These are phyloP conservation scores for Didymella sp. DNA, from an alignment of 2,329 filamentous ascomycete genomes.

Conservation along the genomic window DNA sequence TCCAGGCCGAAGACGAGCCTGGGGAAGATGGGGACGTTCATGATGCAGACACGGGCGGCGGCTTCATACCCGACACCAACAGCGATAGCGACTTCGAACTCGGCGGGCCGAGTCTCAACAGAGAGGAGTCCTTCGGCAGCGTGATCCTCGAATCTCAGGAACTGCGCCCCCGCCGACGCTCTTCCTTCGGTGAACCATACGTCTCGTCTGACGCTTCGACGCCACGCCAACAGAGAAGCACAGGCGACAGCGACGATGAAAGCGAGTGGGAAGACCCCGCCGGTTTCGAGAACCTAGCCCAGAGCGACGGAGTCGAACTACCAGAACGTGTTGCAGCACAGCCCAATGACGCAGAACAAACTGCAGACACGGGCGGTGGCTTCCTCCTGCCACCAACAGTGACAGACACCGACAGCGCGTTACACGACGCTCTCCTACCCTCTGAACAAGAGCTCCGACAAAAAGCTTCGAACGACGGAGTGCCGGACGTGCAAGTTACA, in stretches of 20 bases:
- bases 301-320: neutral
- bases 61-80: slow-evolving; percentile 22
- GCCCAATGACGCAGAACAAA: neutral
- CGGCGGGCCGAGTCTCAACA: slow-evolving; percentile 27
- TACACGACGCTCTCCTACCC: neutral
- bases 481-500: neutral
- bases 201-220: neutral
- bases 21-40: neutral
- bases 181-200: slow-evolving; percentile 30
- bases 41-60: neutral
- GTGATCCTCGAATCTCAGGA: slow-evolving; percentile 38
- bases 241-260: neutral
- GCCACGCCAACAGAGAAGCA: neutral
- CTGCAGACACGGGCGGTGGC: neutral
- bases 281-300: neutral
- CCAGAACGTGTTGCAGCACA: neutral
- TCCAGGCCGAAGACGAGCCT: neutral
- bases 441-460: neutral
- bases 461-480: neutral
- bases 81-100: slow-evolving; percentile 18
- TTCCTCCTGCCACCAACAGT: slow-evolving; percentile 3
- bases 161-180: slow-evolving; percentile 32
- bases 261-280: slow-evolving; percentile 22
- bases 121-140: slow-evolving; percentile 47
- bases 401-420: neutral